These are phyloP conservation scores for Tylopilus sp. DNA, from an alignment of 1,284 basidiomycete species.

Conservation along the genomic window DNA sequence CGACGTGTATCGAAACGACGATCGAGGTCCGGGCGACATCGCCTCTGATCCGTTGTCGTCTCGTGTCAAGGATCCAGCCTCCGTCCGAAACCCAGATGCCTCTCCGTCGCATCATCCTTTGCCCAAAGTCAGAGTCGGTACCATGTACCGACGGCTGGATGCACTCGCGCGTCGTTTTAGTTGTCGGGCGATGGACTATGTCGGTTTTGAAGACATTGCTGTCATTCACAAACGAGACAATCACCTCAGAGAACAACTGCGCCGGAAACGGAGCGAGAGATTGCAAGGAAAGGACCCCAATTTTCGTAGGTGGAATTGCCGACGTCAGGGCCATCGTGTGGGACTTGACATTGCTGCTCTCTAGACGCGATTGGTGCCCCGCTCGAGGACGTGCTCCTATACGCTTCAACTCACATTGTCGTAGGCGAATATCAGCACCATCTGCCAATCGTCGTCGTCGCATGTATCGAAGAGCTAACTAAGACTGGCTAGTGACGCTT, in stretches of 20 bases:
- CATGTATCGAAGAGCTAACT: constrained; percentile 59
- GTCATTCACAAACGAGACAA: constrained; percentile 16
- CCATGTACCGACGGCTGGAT: constrained; percentile 28
- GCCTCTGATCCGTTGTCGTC: constrained; percentile 1
- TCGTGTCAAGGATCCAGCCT: constrained; percentile 1
- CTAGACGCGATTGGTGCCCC: constrained; percentile 49
- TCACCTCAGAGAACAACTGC: constrained; percentile 27
- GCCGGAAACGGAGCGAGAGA: constrained; percentile 19
- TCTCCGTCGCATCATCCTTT: constrained; percentile 5
- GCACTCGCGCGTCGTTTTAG: constrained; percentile 22
- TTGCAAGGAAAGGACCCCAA: constrained; percentile 21
- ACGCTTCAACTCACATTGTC: constrained; percentile 44
- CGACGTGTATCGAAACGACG: constrained; percentile 9
- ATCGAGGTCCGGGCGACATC: background rate
- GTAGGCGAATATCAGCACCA: constrained; percentile 51
- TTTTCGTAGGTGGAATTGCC: constrained; percentile 25
- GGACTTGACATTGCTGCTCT: background rate
- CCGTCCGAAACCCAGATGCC: background rate
- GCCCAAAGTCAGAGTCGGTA: constrained; percentile 20
- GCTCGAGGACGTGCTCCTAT: constrained; percentile 42
- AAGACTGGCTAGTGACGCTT: constrained; percentile 42
- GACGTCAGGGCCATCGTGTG: background rate
- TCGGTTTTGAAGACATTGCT: constrained; percentile 25
- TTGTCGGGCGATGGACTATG: constrained; percentile 29
- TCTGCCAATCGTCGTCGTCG: constrained; percentile 52